phyloP scores from a whole-genome alignment of 2,329 filamentous ascomycete species.

The Dactylellina haptotyla region DNA sequence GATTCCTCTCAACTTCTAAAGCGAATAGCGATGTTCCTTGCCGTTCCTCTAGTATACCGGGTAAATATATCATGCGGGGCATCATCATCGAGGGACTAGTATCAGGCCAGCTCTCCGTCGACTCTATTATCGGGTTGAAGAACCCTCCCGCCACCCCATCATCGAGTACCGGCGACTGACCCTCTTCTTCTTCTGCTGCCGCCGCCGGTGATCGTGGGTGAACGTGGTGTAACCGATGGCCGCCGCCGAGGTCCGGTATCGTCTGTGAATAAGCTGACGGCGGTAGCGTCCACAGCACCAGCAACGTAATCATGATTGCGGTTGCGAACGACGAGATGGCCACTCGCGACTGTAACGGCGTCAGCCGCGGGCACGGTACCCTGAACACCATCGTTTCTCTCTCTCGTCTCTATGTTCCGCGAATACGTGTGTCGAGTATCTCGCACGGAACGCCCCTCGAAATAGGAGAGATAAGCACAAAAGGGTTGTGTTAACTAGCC shows the following conservation, averaged over 20 bases:
- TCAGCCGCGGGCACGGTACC: constrained; percentile 65
- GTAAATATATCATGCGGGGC: constrained; percentile 26
- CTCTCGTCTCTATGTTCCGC: neutral
- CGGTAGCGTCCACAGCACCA: constrained; percentile 70
- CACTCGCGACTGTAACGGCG: constrained; percentile 76
- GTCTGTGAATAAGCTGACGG: constrained; percentile 69
- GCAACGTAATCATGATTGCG: constrained; percentile 70
- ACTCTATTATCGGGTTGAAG: constrained; percentile 50
- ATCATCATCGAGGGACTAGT: constrained; percentile 10
- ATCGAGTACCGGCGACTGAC: constrained; percentile 48
- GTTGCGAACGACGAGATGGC: constrained; percentile 73
- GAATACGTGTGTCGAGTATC: no score
- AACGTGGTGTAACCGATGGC: constrained; percentile 56
- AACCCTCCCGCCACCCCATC: constrained; percentile 55
- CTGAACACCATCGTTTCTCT: constrained; percentile 40
- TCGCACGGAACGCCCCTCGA: no score
- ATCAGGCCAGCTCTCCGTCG: constrained; percentile 27
- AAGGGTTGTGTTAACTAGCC: no score
- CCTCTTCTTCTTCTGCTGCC: constrained; percentile 58
- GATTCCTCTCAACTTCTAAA: constrained; percentile 23
- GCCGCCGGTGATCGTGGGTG: constrained; percentile 54
- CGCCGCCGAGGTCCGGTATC: constrained; percentile 62
- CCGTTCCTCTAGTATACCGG: constrained; percentile 27
- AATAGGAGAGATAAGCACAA: no score
- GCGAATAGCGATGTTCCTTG: constrained; percentile 29